Base-by-base conservation (phyloP, 2,329 filamentous ascomycete species). In the Botrytis cinerea region DNA sequence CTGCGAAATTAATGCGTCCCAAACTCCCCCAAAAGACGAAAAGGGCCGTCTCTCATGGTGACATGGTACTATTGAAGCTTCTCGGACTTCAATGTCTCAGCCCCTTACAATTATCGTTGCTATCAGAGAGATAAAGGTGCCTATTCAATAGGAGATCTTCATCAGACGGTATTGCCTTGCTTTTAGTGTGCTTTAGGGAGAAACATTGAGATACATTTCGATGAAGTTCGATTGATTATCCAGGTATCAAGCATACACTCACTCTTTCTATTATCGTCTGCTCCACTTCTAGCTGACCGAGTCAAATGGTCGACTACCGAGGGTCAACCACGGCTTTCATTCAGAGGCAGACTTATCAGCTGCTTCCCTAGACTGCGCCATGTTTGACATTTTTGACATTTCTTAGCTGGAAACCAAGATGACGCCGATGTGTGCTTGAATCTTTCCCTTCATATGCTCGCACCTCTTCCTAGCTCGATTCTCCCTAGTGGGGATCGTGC, bases 1-100 rank as follows among this genome's bases (percentile, higher is more conserved):
- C 38, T n/a, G 25, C 14, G 14, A 28, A 59, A 67, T n/a, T n/a
- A 43, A 32, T 25, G 45, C 35, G 40, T 25, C 46, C 38, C 32
- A 45, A 32, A 28, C 18, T 18, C 32, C 60, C 60, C 60, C 12
- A 54, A 16, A 25, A 8, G 40, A 28, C 1, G 9, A 73, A 59
- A 72, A 73, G 54, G 71, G 43, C 71, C 63, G 60, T 73, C 63
- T 67, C 60, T 73, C 32, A 51, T 60, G 28, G 62, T 61, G 63
- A 69, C 71, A 69, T 73, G 8, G 25, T 12, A 61, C 71, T 10
- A 69, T 73, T 67, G 46, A 72, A 72, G 46, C 35, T 60, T 59
- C 59, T 54, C 71, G 43, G 71, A 61, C 32, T 69, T n/a, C 60
- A 61, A 69, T 73, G 63, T 73, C 71, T 73, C 71, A 73, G 71